These are phyloP conservation scores for Murraya koenigii DNA, from an alignment of 345 rosid genomes.

Conservation along the genomic window DNA sequence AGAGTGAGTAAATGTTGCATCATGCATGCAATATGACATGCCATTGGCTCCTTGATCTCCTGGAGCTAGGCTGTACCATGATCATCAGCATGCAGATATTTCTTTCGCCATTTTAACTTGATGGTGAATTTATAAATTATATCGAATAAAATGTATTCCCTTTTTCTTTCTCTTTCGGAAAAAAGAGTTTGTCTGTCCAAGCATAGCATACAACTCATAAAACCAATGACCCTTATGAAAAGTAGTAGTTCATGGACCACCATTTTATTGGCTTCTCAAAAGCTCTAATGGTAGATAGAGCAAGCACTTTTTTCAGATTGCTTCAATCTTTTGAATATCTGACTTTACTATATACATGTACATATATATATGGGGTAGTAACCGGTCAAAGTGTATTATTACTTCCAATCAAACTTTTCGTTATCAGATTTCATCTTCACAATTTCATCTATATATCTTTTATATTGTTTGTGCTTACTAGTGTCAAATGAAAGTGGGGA, in stretches of 20 bases:
- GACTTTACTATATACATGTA: neutral
- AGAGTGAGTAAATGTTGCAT: neutral
- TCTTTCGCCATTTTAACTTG: neutral
- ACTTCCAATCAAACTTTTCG: neutral
- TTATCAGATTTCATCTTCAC: neutral
- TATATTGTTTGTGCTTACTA: neutral
- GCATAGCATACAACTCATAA: conserved; percentile 34
- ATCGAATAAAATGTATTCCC: conserved; percentile 13
- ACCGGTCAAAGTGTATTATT: conserved; percentile 4
- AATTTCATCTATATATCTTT: neutral
- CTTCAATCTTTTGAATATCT: conserved; percentile 12
- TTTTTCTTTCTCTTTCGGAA: conserved; percentile 13
- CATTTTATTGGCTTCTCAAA: conserved; percentile 21
- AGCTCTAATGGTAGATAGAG: conserved; percentile 23
- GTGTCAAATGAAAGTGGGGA: conserved; percentile 22
- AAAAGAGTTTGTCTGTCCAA: conserved; percentile 41
- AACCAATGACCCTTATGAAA: conserved; percentile 29
- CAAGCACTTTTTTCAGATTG: conserved; percentile 29
- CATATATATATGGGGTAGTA: conserved; percentile 11
- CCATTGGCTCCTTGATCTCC: neutral
- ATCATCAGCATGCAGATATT: neutral
- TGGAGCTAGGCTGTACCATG: neutral
- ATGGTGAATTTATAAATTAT: neutral
- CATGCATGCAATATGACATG: conserved; percentile 4
- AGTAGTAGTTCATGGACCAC: conserved; percentile 45